Base-by-base conservation (phyloP, 208 protist genomes). In the Trypanosoma avium region DNA sequence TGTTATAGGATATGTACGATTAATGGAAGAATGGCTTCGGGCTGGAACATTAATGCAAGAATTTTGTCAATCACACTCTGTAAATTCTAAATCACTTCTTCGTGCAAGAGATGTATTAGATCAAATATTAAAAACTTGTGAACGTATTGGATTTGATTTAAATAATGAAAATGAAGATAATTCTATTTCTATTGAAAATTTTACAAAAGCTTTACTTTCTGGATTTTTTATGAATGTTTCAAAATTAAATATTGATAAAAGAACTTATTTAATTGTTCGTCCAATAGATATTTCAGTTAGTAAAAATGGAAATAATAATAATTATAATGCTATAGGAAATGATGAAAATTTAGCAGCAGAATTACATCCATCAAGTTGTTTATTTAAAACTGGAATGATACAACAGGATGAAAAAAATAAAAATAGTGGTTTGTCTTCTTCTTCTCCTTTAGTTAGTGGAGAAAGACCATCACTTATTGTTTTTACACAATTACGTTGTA, bases 211-310 rank as follows among this genome's bases (percentile, higher is more conserved):
- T 5, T 45, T 97, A 43, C 63, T 95, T 13, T 77, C 84, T 3
- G 92, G 92, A 9, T 97, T 90, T 67, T 97, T 95, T 59, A 92
- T 92, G 74, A 97, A 97, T 60, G 88, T 95, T 6, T 75, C 92
- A 15, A 80, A 78, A 49, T 61, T 97, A n/a, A 78, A 86, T 64
- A 58, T 78, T 43, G 88, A 96, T 69, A 77, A 82, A 59, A 72
- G 77, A 22, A 84, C 77, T 22, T 96, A 94, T 65, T 21, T 48
- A 1, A 62, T 93, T n/a, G 79, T 94, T 17, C 88, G 85, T 22
- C 86, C 91, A 0, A 79, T 96, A 63, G 82, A 93, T 60, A 77
- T 73, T 21, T 54, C 54, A 10, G 36, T 67, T 19, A 59, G 36
- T 42, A 59, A 54, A 26, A 49, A 36, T 27, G n/a, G 43, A 13